Evolutionary conservation across 352 stramenopile genomes (phyloP), one percentile per base, ranked within the genome.

Genomic region (Globisporangium splendens): DNA sequence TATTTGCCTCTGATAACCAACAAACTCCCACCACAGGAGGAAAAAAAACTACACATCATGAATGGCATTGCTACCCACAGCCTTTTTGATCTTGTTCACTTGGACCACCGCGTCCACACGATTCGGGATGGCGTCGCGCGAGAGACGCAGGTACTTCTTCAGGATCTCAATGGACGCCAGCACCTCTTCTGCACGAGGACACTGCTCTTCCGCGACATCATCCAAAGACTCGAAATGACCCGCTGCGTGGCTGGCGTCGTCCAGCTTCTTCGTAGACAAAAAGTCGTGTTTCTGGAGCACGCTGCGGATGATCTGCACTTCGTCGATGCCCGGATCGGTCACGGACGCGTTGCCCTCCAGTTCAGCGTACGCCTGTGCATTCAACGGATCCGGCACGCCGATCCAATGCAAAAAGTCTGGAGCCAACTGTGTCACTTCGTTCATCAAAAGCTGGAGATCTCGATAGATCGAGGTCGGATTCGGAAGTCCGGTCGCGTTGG

Each of bases 211-310:
- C 22, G 73, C 71, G 39, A 83, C 63, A 51, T 88, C 77, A 4
- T 70, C 69, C 28, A 85, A 63, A 3, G 67, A 72, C 60, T 86
- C 79, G 50, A 74, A 78, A 21, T 83, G 61, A 0, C 77, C 79
- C 10, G 62, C 62, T 13, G 69, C 66, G 43, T 74, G 74, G 24
- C 67, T 83, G 10, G 75, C 72, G 31, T 88, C 77, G 47, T 89
- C 75, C 42, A 91, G 66, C 38, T 71, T 74, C 56, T 83, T 86
- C 13, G 83, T 85, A 22, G 70, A 79, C 39, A 92, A 63, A 21
- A 78, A 91, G 21, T 81, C 84, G 57, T 92, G 83, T 57, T 91
- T 94, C 58, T 92, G 75, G 10, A 94, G 68, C 46, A 94, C 84
- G 20, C 75, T 82, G 43, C 80, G 82, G 48, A 94, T 91, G 56